Evolutionary conservation across 164 flowering plant genomes (phyloP), one percentile per base, ranked within the genome.

Genomic region (Vitis amurensis): DNA sequence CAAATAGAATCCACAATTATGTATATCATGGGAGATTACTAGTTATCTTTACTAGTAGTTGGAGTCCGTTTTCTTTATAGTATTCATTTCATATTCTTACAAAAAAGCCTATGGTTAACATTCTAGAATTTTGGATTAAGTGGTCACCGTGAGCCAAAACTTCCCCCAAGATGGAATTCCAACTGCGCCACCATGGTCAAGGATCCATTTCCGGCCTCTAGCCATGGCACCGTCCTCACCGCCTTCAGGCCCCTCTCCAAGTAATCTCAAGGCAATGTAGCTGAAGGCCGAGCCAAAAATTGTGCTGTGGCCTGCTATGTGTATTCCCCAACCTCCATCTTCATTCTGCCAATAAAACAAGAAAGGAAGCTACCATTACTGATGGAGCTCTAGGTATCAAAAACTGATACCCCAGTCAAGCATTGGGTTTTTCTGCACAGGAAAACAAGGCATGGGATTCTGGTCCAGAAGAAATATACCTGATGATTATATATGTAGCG

Each of bases 161-260:
- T 89, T 89, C 37, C 91, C 93, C 93, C 89, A 89, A 48, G 91
- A 89, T 12, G 91, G 78, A 19, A 82, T 84, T 14, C 63, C 71
- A 7, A 77, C 69, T 0, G 71, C 76, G 73, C 91, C 83, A 65
- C 91, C 93, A 66, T 72, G 91, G 52, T 79, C 84, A 59, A 89
- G 83, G 63, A 87, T 82, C 93, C 93, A 89, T 55, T 74, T 78
- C 29, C 84, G 65, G 11, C 70, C 89, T 73, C 78, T 82, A 31
- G 80, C 79, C 75, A 82, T 67, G 13, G 83, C 85, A 30, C 68
- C 68, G 16, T 76, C 74, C 19, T 61, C 74, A 27, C 76, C 77
- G 9, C 48, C 82, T 12, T 77, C 79, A 3, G 68, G 73, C 11
- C 71, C 79, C 59, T 81, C 76, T 69, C 85, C 85, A 0, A 84